These are phyloP conservation scores for Mycena rebaudengoi DNA, from an alignment of 768 basidiomycete genomes.

Conservation along the genomic window DNA sequence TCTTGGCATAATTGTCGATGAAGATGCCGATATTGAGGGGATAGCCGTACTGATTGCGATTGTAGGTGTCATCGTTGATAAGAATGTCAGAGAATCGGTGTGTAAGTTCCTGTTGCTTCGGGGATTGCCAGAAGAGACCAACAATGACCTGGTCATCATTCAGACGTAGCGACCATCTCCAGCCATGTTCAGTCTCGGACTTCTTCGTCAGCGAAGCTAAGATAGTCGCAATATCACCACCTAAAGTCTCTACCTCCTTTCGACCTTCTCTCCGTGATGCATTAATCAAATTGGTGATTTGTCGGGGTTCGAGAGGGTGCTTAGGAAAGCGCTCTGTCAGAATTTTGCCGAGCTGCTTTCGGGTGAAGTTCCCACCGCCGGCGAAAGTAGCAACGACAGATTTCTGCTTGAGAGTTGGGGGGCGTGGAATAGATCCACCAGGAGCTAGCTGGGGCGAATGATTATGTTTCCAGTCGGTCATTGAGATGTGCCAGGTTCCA, in stretches of 20 bases:
- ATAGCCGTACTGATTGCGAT: slow-evolving; percentile 14
- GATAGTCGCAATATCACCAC: neutral
- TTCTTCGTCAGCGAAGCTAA: neutral
- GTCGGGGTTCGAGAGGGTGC: slow-evolving; percentile 13
- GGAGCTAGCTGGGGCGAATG: neutral
- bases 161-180: neutral
- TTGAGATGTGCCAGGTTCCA: neutral
- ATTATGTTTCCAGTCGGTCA: neutral
- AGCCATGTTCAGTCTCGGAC: neutral
- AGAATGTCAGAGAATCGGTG: neutral
- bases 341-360: slow-evolving; percentile 25
- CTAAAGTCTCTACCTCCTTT: neutral
- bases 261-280: neutral
- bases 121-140: slow-evolving; percentile 6
- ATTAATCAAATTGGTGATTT: slow-evolving; percentile 13
- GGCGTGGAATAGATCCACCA: neutral
- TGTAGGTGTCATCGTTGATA: slow-evolving; percentile 11
- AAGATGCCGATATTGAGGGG: slow-evolving; percentile 9
- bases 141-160: slow-evolving; percentile 2
- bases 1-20: slow-evolving; percentile 10
- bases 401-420: neutral
- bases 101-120: neutral
- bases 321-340: slow-evolving; percentile 9
- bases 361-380: neutral
- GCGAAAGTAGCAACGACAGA: neutral